Conservation (phyloP, 2,329 filamentous ascomycete genomes). For the Thelonectria blattea region DNA sequence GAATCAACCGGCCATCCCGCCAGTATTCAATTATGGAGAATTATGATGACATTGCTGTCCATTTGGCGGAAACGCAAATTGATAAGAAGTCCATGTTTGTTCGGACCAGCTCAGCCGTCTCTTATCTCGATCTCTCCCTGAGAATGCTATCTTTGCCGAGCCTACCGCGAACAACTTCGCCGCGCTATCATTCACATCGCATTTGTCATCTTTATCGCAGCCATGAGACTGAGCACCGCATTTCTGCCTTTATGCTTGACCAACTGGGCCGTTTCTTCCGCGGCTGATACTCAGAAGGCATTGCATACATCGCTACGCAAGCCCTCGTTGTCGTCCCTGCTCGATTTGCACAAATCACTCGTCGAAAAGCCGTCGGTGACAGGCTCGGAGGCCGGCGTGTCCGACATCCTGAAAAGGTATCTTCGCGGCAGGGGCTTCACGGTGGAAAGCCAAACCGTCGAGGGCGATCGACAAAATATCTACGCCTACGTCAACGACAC, state of each 20-base stretch:
- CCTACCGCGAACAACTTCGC: not conserved
- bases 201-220: not conserved
- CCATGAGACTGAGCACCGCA: not conserved
- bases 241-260: not conserved
- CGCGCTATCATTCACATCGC: not conserved
- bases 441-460: conserved; percentile 38
- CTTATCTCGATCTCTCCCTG: not conserved
- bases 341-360: conserved; percentile 75
- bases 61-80: not conserved
- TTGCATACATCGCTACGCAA: not conserved
- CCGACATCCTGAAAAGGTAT: conserved; percentile 58
- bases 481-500: conserved; percentile 64
- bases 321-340: not conserved
- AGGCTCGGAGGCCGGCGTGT: conserved; percentile 68
- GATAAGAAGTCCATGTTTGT: not conserved
- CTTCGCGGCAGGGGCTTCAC: conserved; percentile 54
- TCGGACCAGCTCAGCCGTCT: not conserved
- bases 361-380: conserved; percentile 72
- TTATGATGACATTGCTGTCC: not conserved
- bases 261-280: not conserved
- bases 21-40: not conserved
- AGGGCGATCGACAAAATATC: conserved; percentile 64
- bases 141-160: no score
- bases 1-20: not conserved
- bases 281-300: not conserved